These are phyloP conservation scores for Heimioporus retisporus DNA, from an alignment of 1,284 basidiomycete genomes.

Conservation along the genomic window DNA sequence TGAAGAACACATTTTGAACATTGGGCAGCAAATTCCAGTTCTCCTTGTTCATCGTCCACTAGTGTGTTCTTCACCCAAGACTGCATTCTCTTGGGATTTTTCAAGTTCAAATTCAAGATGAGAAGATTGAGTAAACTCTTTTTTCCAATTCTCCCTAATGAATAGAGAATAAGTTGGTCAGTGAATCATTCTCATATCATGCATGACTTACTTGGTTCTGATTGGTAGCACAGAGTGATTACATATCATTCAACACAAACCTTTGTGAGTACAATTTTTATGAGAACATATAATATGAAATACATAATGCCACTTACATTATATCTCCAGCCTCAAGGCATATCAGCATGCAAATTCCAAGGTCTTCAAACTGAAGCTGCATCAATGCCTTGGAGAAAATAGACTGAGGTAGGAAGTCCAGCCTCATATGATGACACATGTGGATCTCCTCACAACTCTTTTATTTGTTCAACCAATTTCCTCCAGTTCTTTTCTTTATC, in stretches of 20 bases:
- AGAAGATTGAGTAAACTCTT: background rate
- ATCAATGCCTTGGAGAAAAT: background rate
- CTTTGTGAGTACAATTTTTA: conserved; percentile 1
- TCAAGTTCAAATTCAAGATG: background rate
- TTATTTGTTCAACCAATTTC: background rate
- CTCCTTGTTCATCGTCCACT: background rate
- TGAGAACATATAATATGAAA: no score
- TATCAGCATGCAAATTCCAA: background rate
- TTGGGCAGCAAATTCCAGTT: background rate
- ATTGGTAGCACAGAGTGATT: conserved; percentile 15
- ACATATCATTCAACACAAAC: conserved; percentile 6
- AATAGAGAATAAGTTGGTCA: no score
- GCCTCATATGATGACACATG: conserved; percentile 8
- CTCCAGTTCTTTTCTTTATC: background rate
- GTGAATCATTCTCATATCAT: no score
- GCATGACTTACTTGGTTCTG: background rate
- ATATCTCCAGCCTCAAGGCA: conserved; percentile 20
- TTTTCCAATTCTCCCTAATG: no score
- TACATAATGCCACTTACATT: conserved; percentile 9
- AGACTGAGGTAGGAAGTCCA: background rate
- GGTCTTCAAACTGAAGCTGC: conserved; percentile 1
- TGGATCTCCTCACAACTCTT: conserved; percentile 1
- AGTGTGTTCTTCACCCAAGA: background rate
- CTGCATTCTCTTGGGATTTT: background rate
- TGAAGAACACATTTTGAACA: background rate